Percentiles rank a stretch among this genome's conserved stretches.
Evolutionary conservation across 2,329 filamentous ascomycete species (phyloP).

Genomic region (Incumbomyces lentus): DNA sequence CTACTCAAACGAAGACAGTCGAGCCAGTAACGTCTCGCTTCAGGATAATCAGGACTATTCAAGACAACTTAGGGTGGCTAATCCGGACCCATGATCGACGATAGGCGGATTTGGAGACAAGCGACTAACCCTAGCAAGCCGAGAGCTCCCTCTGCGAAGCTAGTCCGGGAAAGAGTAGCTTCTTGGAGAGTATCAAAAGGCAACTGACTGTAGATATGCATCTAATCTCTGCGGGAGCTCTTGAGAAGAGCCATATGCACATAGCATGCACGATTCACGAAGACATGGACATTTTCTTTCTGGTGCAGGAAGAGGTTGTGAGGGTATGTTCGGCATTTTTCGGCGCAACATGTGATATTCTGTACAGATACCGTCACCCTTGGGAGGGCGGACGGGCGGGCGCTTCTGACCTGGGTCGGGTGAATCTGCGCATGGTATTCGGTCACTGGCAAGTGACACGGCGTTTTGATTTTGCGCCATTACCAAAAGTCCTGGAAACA

Average conservation of each 20-base stretch:
- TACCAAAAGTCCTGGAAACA: too few relatives aligned
- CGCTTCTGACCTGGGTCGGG: too few relatives aligned
- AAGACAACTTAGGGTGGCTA: constrained; percentile 24
- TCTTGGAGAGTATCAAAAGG: not conserved
- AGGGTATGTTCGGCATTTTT: constrained; percentile 1
- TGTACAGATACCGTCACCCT: constrained; percentile 4
- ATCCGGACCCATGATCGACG: constrained; percentile 17
- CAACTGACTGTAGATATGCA: not conserved
- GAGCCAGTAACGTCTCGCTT: constrained; percentile 35
- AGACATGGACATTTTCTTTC: constrained; percentile 5
- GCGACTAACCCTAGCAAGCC: not conserved
- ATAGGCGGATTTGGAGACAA: not conserved
- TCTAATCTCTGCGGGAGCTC: not conserved
- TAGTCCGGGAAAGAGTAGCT: not conserved
- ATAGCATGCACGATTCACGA: constrained; percentile 8
- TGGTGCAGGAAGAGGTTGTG: not conserved
- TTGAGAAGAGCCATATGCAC: not conserved
- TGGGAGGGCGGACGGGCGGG: not conserved
- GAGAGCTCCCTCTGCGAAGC: not conserved
- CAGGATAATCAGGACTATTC: constrained; percentile 41
- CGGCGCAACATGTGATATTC: constrained; percentile 3
- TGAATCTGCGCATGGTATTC: too few relatives aligned
- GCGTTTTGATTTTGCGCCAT: not conserved
- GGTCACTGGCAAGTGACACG: too few relatives aligned
- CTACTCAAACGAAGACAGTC: constrained; percentile 32